These are phyloP conservation scores for Rhizopus microsporus DNA, from an alignment of 371 early-diverging fungal species.

Conservation along the genomic window DNA sequence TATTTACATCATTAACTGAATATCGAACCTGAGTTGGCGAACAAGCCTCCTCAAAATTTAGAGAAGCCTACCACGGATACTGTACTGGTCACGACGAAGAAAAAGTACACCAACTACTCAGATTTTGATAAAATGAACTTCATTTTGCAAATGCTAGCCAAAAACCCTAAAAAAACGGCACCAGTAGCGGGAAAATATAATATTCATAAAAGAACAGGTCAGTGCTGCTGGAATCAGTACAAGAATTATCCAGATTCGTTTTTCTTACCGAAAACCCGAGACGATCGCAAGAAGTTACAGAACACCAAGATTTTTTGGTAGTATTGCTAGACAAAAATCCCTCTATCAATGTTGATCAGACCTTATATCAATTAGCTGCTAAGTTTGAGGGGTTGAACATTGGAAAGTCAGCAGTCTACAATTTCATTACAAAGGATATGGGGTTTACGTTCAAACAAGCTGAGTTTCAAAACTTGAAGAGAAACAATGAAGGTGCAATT, in stretches of 20 bases:
- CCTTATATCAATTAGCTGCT: not conserved
- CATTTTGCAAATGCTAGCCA: not conserved
- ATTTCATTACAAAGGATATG: not conserved
- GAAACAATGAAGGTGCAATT: not conserved
- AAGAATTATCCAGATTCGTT: not conserved
- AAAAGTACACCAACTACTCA: conserved; percentile 1
- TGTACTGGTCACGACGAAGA: not conserved
- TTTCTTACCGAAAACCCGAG: conserved; percentile 1
- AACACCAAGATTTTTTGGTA: conserved; percentile 1
- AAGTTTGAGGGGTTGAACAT: conserved; percentile 4
- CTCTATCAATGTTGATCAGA: not conserved
- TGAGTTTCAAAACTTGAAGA: not conserved
- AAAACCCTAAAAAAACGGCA: conserved; percentile 1
- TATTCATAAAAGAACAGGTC: not conserved
- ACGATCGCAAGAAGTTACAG: not conserved
- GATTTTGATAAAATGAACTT: conserved; percentile 1
- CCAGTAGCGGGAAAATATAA: conserved; percentile 3
- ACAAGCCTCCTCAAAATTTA: no score
- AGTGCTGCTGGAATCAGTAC: conserved; percentile 1
- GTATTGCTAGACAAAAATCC: conserved; percentile 7
- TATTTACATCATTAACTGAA: not conserved
- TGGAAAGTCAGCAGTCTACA: not conserved
- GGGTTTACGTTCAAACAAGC: not conserved
- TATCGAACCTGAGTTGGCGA: conserved; percentile 3
- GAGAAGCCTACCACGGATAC: not conserved